Conservation (phyloP, 2,329 filamentous ascomycete species). For the Aureobasidium sp. region DNA sequence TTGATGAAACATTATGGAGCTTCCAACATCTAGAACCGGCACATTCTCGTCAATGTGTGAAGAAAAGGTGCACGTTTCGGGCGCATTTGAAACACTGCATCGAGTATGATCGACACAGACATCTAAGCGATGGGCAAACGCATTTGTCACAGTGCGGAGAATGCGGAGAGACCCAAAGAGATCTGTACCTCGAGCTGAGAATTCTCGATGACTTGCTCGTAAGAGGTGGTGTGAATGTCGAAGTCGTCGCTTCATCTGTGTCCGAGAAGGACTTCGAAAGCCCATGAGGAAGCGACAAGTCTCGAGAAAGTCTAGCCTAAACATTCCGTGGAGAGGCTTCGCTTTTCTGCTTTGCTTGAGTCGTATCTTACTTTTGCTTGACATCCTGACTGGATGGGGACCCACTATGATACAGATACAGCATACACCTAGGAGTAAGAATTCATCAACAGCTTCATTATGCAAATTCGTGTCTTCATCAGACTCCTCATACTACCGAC, state of each 20-base stretch:
- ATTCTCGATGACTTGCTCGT: neutral
- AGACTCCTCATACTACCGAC: no score
- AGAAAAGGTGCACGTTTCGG: neutral
- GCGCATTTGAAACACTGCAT: neutral
- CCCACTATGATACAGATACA: no score
- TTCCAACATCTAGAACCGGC: neutral
- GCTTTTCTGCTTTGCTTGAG: no score
- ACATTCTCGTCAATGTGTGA: neutral
- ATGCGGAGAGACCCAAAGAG: neutral
- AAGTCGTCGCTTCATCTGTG: neutral
- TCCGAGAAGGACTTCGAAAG: neutral
- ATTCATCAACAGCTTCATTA: no score
- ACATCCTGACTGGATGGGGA: no score
- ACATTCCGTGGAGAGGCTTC: no score
- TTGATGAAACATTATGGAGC: neutral
- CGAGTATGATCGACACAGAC: conserved; percentile 1
- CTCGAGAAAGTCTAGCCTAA: no score
- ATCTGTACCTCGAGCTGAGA: neutral
- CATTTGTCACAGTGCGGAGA: neutral
- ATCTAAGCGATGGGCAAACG: neutral
- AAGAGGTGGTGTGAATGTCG: neutral
- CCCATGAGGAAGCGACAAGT: neutral
- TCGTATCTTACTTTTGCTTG: no score
- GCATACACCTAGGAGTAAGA: no score
- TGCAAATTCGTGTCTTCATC: no score